A percentile compares a stretch with the other conserved stretches of the same genome.
Conservation (phyloP, 2,329 filamentous ascomycete species). For the Diaporthe sp. region DNA sequence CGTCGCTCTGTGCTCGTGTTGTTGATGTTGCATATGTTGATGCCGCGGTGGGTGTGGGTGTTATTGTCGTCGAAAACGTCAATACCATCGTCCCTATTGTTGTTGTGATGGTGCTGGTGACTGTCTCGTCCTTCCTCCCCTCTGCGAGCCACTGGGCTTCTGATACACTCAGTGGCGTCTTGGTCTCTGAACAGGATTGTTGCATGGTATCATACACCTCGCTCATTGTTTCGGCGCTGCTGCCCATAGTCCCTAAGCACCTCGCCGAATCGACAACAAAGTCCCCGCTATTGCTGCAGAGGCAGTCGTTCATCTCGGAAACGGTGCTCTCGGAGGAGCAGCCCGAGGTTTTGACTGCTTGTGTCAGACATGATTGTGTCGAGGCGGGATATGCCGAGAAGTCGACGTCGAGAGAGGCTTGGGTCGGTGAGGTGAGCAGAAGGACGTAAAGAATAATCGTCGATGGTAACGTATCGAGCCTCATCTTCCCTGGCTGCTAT, state of each 20-base stretch:
- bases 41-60: not conserved
- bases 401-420: constrained; percentile 40
- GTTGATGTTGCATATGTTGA: constrained; percentile 5
- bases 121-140: not conserved
- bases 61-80: constrained; percentile 24
- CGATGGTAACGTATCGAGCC: constrained; percentile 11
- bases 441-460: constrained; percentile 7
- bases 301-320: constrained; percentile 56
- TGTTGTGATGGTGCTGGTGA: constrained; percentile 29
- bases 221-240: not conserved
- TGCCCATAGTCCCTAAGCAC: constrained; percentile 51
- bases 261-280: constrained; percentile 59
- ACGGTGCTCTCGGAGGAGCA: constrained; percentile 53
- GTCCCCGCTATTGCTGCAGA: constrained; percentile 59
- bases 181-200: constrained; percentile 23
- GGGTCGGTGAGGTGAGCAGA: not conserved
- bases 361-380: constrained; percentile 55
- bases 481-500: constrained; percentile 23
- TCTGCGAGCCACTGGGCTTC: constrained; percentile 8
- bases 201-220: constrained; percentile 26
- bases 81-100: constrained; percentile 23
- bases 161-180: constrained; percentile 27
- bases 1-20: not conserved
- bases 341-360: constrained; percentile 50
- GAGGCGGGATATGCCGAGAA: constrained; percentile 56